Conservation (phyloP, 352 stramenopile genomes). For the Lagenidium sp. region DNA sequence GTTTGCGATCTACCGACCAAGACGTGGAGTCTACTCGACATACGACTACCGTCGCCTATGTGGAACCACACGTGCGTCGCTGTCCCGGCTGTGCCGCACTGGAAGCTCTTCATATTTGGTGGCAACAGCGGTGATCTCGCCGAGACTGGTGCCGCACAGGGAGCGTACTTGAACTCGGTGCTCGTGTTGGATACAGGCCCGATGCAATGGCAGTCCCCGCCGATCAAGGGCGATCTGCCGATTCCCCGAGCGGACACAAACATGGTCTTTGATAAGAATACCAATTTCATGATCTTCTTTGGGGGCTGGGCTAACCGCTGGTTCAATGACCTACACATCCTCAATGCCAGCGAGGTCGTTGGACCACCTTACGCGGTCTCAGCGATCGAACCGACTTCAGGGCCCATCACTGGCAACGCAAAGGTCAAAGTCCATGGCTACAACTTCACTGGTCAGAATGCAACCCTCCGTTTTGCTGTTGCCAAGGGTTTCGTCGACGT, state of each 20-base stretch:
- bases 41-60: conserved; percentile 50
- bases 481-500: conserved; percentile 92
- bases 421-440: conserved; percentile 87
- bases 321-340: conserved; percentile 90
- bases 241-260: conserved; percentile 88
- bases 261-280: conserved; percentile 90
- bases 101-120: conserved; percentile 97
- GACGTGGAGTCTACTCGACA: conserved; percentile 74
- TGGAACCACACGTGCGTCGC: conserved; percentile 95
- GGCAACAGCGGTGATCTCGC: conserved; percentile 92
- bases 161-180: conserved; percentile 86
- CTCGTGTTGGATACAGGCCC: conserved; percentile 89
- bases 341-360: conserved; percentile 93
- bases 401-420: conserved; percentile 91
- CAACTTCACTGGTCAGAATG: conserved; percentile 86
- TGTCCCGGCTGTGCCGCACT: conserved; percentile 93
- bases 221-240: conserved; percentile 71
- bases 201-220: conserved; percentile 63
- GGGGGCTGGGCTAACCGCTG: conserved; percentile 95
- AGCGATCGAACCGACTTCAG: conserved; percentile 83
- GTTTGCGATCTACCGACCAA: conserved; percentile 84
- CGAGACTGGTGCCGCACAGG: conserved; percentile 79
- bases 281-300: conserved; percentile 91
- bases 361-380: conserved; percentile 94
- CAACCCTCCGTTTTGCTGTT: conserved; percentile 90